Percentiles rank a stretch among this genome's conserved stretches.
Conservation (phyloP, 768 basidiomycete genomes). For the Termitomyces sp. region DNA sequence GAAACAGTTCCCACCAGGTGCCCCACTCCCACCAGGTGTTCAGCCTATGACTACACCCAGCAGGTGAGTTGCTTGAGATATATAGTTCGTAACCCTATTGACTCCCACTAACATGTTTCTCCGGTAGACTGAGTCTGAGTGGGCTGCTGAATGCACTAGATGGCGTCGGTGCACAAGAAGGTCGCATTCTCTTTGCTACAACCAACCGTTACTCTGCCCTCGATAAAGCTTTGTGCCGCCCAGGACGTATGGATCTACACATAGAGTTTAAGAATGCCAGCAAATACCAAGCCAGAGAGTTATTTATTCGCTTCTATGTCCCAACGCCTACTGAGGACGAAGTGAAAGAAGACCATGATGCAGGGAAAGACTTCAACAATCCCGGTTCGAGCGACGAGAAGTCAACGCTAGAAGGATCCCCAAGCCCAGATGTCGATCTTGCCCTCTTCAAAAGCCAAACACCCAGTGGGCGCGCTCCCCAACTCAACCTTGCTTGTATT, state of each 20-base stretch:
- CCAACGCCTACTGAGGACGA: constrained; percentile 21
- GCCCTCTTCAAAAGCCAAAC: constrained; percentile 16
- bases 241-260: constrained; percentile 68
- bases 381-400: background rate
- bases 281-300: constrained; percentile 50
- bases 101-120: background rate
- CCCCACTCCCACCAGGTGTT: constrained; percentile 2
- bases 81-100: background rate
- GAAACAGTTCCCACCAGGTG: background rate
- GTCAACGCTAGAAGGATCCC: background rate
- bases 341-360: background rate
- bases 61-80: constrained; percentile 6
- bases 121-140: constrained; percentile 49
- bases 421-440: background rate
- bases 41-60: constrained; percentile 14
- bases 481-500: constrained; percentile 30
- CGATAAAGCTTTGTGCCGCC: constrained; percentile 61
- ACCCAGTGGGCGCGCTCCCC: constrained; percentile 27
- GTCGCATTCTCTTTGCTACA: constrained; percentile 69
- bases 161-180: constrained; percentile 66
- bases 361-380: background rate
- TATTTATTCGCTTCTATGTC: constrained; percentile 60
- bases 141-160: constrained; percentile 69
- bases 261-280: constrained; percentile 63
- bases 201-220: constrained; percentile 60